These are phyloP conservation scores for Kwoniella pini DNA, from an alignment of 768 basidiomycete species.

Conservation along the genomic window DNA sequence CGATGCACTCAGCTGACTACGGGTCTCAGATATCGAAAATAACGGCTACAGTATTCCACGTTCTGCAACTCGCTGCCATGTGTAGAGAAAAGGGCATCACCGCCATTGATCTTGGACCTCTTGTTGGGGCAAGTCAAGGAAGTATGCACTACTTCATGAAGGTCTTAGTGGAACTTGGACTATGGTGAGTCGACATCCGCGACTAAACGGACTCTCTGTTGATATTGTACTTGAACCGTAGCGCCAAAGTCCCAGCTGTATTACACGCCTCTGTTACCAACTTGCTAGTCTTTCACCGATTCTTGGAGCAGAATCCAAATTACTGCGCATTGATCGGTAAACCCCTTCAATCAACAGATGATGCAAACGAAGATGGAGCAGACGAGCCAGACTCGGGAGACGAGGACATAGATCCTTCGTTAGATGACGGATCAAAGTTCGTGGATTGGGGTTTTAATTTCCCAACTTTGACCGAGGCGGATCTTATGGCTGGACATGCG, in stretches of 20 bases:
- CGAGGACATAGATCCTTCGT: neutral
- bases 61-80: conserved; percentile 38
- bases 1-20: neutral
- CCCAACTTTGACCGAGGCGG: conserved; percentile 28
- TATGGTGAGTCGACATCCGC: conserved; percentile 42
- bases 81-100: conserved; percentile 45
- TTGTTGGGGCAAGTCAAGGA: conserved; percentile 43
- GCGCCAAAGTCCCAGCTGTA: conserved; percentile 39
- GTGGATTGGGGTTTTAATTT: conserved; percentile 27
- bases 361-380: neutral
- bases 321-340: conserved; percentile 30
- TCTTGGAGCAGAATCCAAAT: conserved; percentile 35
- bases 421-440: neutral
- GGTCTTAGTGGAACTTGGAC: conserved; percentile 27
- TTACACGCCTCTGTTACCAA: conserved; percentile 38
- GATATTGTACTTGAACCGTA: conserved; percentile 7
- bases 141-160: conserved; percentile 47
- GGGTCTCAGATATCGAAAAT: conserved; percentile 29
- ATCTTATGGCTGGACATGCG: conserved; percentile 38
- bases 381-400: conserved; percentile 15
- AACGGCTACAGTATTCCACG: conserved; percentile 36
- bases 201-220: too few species aligned
- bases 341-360: conserved; percentile 1
- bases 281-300: conserved; percentile 38
- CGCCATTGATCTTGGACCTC: conserved; percentile 42